Evolutionary conservation across 2,329 filamentous ascomycete genomes (phyloP), one percentile per base, ranked within the genome.

Genomic region (Gyromitra esculenta): DNA sequence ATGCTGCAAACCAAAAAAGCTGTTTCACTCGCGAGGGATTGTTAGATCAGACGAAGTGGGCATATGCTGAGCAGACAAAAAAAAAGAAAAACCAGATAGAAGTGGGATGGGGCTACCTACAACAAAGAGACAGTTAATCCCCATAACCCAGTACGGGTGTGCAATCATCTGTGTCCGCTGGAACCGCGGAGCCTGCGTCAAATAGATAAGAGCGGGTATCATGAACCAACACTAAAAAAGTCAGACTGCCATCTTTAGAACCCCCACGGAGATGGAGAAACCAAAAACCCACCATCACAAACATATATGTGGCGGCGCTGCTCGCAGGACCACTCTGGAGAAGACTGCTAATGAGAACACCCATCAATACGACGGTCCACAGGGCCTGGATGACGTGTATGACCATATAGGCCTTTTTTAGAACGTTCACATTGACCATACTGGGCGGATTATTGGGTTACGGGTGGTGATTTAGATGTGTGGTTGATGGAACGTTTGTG

Each of bases 1-100:
- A 91, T 18, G 87, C 90, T 1, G 89, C 90, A 56, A 92, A 85
- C 89, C 90, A 91, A 77, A 91, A 83, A 79, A 91, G 82, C 81
- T 81, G 43, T 66, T 54, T n/a, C 3, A 11, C 31, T 18, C 13
- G 48, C 48, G 2, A 4, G 5, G 25, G 13, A 11, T 8, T 9
- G 56, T 76, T 71, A 78, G 68, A 50, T 31, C 31, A 21, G 7
- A 31, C 13, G 11, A 2, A 71, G 21, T 31, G 25, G 25, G 25
- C 25, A 31, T 3, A 31, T 31, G 25, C 25, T 31, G 4, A 45
- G 41, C 48, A 4, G 18, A 25, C 15, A 11, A 6, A 52, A 11
- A 6, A 52, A 9, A 18, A 7, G 41, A 31, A 13, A 45, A 39
- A 43, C 2, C 31, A 31, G 25, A 31, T 5, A 52, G 39, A 8